Evolutionary conservation across 2,329 filamentous ascomycete genomes (phyloP).

Genomic region (Phialocephala subalpina): DNA sequence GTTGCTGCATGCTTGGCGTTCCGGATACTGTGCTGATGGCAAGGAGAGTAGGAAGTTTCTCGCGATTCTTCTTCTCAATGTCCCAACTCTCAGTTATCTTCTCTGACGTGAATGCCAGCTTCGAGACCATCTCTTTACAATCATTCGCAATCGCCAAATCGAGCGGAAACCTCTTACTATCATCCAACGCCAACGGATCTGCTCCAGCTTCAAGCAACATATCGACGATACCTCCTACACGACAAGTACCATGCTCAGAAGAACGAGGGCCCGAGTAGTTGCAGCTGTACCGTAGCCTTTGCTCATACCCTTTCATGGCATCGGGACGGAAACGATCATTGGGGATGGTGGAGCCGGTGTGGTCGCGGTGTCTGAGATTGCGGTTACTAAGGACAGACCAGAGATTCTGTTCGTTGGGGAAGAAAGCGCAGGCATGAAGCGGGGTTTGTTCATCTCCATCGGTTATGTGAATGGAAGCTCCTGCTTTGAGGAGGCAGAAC

Average conservation of each 20-base stretch:
- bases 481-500: background rate
- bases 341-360: background rate
- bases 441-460: constrained; percentile 27
- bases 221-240: constrained; percentile 2
- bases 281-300: background rate
- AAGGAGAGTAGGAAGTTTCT: background rate
- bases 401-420: constrained; percentile 13
- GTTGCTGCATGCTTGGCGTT: background rate
- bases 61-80: background rate
- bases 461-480: constrained; percentile 20
- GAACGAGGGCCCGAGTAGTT: background rate
- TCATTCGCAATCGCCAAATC: constrained; percentile 22
- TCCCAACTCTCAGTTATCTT: background rate
- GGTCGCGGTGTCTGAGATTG: background rate
- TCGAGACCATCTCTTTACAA: constrained; percentile 11
- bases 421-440: constrained; percentile 24
- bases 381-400: constrained; percentile 12
- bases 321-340: background rate
- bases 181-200: background rate
- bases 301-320: background rate
- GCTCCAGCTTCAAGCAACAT: constrained; percentile 31
- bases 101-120: background rate
- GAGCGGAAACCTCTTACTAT: constrained; percentile 4
- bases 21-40: background rate
- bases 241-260: constrained; percentile 6